These are phyloP conservation scores for Aspergillus bertholletiae DNA, from an alignment of 495 filamentous ascomycete species.

Conservation along the genomic window DNA sequence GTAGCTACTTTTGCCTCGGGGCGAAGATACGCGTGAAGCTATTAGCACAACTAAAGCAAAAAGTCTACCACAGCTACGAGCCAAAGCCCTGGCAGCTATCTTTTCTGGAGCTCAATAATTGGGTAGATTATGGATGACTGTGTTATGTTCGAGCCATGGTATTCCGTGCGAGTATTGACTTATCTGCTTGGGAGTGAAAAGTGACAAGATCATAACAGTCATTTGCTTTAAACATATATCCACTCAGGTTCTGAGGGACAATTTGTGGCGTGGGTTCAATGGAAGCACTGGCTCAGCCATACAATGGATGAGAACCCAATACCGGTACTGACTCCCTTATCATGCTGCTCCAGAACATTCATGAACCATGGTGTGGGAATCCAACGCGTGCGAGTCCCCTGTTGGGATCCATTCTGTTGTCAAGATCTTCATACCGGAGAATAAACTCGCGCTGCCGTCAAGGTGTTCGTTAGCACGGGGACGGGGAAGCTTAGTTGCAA, in stretches of 20 bases:
- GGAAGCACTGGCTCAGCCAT: constrained; percentile 24
- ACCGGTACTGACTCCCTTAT: constrained; percentile 29
- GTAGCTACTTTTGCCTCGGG: too few species aligned
- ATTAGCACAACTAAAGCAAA: not conserved
- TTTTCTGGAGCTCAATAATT: not conserved
- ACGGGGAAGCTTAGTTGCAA: not conserved
- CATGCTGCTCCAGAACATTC: constrained; percentile 17
- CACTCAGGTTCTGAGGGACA: constrained; percentile 28
- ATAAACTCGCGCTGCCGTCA: constrained; percentile 66
- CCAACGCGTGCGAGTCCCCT: constrained; percentile 33
- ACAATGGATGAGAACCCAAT: constrained; percentile 32
- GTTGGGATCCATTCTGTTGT: constrained; percentile 50
- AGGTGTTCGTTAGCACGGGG: not conserved
- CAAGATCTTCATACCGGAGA: constrained; percentile 74
- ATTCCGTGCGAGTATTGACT: not conserved
- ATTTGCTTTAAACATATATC: constrained; percentile 28
- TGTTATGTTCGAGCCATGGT: not conserved
- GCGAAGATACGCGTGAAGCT: too few species aligned
- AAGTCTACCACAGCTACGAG: too few species aligned
- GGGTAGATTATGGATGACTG: not conserved
- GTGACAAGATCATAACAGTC: constrained; percentile 21
- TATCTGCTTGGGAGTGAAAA: not conserved
- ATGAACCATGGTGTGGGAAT: constrained; percentile 41
- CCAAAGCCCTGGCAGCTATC: not conserved
- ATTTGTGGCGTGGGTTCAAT: constrained; percentile 25